phyloP scores from a whole-genome alignment of 257 asterid species.

The Parsonsia alboflavescens region DNA sequence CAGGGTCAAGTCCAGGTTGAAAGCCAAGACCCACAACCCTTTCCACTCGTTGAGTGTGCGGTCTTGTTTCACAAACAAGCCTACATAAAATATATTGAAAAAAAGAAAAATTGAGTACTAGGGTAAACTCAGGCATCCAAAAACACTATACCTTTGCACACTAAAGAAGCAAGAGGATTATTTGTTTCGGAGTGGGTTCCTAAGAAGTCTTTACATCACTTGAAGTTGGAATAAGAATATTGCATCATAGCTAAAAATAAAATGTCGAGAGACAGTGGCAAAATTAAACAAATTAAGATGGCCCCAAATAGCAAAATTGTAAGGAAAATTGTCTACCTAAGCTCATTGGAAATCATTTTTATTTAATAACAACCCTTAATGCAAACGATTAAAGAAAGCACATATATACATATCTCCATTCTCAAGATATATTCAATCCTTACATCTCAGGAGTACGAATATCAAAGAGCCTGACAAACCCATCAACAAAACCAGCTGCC shows the following conservation, averaged over 20 bases:
- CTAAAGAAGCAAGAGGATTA: background rate
- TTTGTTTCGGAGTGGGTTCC: background rate
- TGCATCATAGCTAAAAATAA: background rate
- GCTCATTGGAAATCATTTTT: background rate
- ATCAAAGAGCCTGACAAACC: constrained; percentile 70
- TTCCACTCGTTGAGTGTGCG: constrained; percentile 69
- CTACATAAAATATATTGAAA: constrained; percentile 26
- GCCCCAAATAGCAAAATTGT: background rate
- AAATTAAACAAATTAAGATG: background rate
- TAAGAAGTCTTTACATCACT: background rate
- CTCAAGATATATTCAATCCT: constrained; percentile 19
- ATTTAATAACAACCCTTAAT: background rate
- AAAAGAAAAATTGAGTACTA: background rate
- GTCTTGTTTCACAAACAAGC: constrained; percentile 61
- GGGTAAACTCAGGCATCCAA: background rate
- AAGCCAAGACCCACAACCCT: constrained; percentile 84
- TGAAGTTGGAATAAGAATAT: background rate
- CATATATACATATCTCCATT: too few relatives aligned
- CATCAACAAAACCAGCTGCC: constrained; percentile 89
- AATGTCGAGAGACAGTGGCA: background rate
- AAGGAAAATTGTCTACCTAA: background rate
- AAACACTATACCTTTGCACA: background rate
- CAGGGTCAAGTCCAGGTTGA: constrained; percentile 92
- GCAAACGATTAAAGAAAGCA: background rate
- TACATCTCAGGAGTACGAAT: constrained; percentile 81